Evolutionary conservation across 192 early-diverging fungal genomes (phyloP).

Genomic region (Coemansia sp.): DNA sequence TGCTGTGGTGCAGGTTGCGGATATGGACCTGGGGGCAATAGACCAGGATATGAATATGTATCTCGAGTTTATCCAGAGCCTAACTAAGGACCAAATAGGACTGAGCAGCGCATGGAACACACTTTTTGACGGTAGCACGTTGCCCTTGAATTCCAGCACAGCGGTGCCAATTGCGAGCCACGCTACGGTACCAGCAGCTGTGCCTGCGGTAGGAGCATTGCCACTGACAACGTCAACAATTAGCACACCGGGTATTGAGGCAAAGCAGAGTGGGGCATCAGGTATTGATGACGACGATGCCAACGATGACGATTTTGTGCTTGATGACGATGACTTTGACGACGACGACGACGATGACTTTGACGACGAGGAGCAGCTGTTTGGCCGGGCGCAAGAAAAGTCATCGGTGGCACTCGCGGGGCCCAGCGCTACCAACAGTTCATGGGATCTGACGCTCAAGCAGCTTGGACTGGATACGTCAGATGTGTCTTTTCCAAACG

Average conservation of each 20-base stretch:
- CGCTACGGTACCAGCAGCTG: not conserved
- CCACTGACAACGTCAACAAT: not conserved
- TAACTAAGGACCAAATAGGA: constrained; percentile 24
- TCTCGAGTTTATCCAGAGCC: constrained; percentile 45
- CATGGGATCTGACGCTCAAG: constrained; percentile 37
- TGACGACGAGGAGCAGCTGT: constrained; percentile 20
- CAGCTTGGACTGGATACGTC: constrained; percentile 28
- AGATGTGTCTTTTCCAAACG: not conserved
- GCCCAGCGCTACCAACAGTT: not conserved
- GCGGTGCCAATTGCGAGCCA: not conserved
- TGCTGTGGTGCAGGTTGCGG: not conserved
- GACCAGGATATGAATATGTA: constrained; percentile 48
- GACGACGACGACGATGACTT: constrained; percentile 44
- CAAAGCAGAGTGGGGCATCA: not conserved
- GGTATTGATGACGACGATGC: constrained; percentile 46
- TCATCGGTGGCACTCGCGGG: not conserved
- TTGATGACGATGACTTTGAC: constrained; percentile 34
- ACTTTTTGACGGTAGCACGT: constrained; percentile 22
- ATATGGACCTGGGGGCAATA: constrained; percentile 12
- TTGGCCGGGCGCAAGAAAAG: not conserved
- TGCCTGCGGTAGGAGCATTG: not conserved
- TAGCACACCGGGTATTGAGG: not conserved
- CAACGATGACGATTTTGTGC: constrained; percentile 51
- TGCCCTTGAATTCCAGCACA: not conserved
- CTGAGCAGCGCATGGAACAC: constrained; percentile 31